Conservation (phyloP, 2,329 filamentous ascomycete genomes). For the Colletotrichum aenigma region DNA sequence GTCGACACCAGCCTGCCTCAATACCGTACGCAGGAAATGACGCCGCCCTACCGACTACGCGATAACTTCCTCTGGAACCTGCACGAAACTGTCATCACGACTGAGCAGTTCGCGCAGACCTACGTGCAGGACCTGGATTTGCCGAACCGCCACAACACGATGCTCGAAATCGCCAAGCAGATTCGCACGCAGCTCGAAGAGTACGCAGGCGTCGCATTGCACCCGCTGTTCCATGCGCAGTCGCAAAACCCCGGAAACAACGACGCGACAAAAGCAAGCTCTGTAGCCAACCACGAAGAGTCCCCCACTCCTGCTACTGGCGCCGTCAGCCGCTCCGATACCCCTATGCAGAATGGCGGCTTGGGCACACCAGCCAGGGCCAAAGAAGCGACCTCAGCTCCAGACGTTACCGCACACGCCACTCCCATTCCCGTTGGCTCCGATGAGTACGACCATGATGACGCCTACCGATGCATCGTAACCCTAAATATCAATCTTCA, state of each 20-base stretch:
- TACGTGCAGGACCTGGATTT: slow-evolving; percentile 94
- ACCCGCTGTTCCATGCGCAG: slow-evolving; percentile 83
- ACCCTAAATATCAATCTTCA: slow-evolving; percentile 89
- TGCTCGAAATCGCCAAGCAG: slow-evolving; percentile 86
- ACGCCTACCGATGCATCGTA: slow-evolving; percentile 93
- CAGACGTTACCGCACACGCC: slow-evolving; percentile 72
- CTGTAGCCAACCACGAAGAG: slow-evolving; percentile 39
- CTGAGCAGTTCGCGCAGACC: slow-evolving; percentile 90
- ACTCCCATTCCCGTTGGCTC: slow-evolving; percentile 67
- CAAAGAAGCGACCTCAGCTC: slow-evolving; percentile 44
- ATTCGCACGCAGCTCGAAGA: slow-evolving; percentile 96
- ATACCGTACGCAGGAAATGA: slow-evolving; percentile 79
- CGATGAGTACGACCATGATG: slow-evolving; percentile 85
- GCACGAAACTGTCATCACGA: slow-evolving; percentile 91
- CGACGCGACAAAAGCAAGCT: slow-evolving; percentile 32
- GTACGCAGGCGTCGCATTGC: slow-evolving; percentile 91
- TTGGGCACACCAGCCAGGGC: slow-evolving; percentile 53
- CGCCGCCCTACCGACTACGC: slow-evolving; percentile 85
- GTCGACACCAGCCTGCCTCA: slow-evolving; percentile 77
- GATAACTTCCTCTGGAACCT: slow-evolving; percentile 99
- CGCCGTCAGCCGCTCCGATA: slow-evolving; percentile 55
- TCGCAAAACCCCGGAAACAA: slow-evolving; percentile 27
- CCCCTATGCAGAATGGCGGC: slow-evolving; percentile 58
- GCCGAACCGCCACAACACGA: slow-evolving; percentile 72
- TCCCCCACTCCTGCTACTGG: slow-evolving; percentile 38